Percentiles rank a stretch among this genome's conserved stretches.
phyloP scores from a whole-genome alignment of 2,329 filamentous ascomycete genomes.

The Xylariomycetidae sp. region DNA sequence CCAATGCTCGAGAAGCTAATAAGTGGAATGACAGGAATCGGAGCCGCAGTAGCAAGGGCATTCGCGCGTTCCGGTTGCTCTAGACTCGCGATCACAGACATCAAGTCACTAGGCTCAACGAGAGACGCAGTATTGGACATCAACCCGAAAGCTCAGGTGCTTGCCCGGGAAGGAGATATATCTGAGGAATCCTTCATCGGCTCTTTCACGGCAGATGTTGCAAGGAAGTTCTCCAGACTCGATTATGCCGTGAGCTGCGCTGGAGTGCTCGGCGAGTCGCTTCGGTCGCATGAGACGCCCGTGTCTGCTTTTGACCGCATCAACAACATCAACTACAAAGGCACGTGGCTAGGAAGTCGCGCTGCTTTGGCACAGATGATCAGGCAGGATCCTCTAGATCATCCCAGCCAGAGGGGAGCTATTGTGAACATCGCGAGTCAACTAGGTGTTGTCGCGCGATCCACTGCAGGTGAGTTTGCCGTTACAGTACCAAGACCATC shows the following conservation, averaged over 20 bases:
- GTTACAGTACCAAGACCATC: too few species aligned
- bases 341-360: slow-evolving; percentile 40
- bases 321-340: slow-evolving; percentile 50
- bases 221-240: slow-evolving; percentile 35
- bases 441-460: slow-evolving; percentile 42
- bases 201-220: slow-evolving; percentile 27
- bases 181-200: slow-evolving; percentile 39
- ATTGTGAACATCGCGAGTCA: slow-evolving; percentile 49
- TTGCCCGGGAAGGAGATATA: slow-evolving; percentile 37
- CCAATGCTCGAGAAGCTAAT: too few species aligned
- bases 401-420: slow-evolving; percentile 37
- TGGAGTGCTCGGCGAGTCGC: slow-evolving; percentile 39
- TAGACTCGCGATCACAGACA: slow-evolving; percentile 48
- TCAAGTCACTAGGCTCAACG: slow-evolving; percentile 37
- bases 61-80: slow-evolving; percentile 45
- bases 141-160: slow-evolving; percentile 29
- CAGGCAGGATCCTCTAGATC: slow-evolving; percentile 35
- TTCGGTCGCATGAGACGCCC: slow-evolving; percentile 39
- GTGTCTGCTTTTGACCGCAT: slow-evolving; percentile 44
- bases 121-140: slow-evolving; percentile 25
- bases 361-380: slow-evolving; percentile 40
- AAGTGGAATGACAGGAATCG: slow-evolving; percentile 39
- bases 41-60: slow-evolving; percentile 43
- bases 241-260: slow-evolving; percentile 54
- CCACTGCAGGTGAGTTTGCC: slow-evolving; percentile 35